phyloP scores from a whole-genome alignment of 306 rosid genomes.

The Quercus suber region DNA sequence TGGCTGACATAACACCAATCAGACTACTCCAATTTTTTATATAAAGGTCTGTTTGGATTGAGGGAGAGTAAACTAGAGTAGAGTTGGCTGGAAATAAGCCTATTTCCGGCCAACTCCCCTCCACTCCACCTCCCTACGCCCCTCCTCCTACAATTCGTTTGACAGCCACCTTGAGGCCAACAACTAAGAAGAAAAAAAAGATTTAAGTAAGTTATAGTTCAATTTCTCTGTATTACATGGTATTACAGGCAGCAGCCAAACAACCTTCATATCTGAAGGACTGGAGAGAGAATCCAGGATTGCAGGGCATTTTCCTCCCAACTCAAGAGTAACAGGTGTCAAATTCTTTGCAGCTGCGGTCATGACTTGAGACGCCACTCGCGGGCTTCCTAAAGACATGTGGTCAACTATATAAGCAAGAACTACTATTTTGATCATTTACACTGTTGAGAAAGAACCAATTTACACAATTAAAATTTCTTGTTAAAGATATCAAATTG shows the following conservation, averaged over 20 bases:
- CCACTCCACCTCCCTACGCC: too few relatives aligned
- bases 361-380: conserved; percentile 60
- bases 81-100: too few relatives aligned
- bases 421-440: background rate
- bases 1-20: background rate
- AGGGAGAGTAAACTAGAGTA: too few relatives aligned
- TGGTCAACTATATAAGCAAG: background rate
- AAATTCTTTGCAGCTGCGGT: conserved; percentile 84
- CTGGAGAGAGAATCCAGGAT: conserved; percentile 64
- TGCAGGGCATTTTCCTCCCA: conserved; percentile 96
- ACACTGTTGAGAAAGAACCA: background rate
- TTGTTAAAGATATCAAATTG: background rate
- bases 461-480: background rate
- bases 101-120: too few relatives aligned
- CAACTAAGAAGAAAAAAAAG: conserved; percentile 4
- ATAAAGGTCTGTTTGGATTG: too few relatives aligned
- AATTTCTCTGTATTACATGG: background rate
- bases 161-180: conserved; percentile 51
- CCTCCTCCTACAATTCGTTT: conserved; percentile 49
- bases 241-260: background rate
- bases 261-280: conserved; percentile 65
- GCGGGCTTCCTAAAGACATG: conserved; percentile 63
- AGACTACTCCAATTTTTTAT: background rate
- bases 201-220: conserved; percentile 7
- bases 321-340: conserved; percentile 90